phyloP scores from a whole-genome alignment of 768 basidiomycete species.

The Suillus subaureus region DNA sequence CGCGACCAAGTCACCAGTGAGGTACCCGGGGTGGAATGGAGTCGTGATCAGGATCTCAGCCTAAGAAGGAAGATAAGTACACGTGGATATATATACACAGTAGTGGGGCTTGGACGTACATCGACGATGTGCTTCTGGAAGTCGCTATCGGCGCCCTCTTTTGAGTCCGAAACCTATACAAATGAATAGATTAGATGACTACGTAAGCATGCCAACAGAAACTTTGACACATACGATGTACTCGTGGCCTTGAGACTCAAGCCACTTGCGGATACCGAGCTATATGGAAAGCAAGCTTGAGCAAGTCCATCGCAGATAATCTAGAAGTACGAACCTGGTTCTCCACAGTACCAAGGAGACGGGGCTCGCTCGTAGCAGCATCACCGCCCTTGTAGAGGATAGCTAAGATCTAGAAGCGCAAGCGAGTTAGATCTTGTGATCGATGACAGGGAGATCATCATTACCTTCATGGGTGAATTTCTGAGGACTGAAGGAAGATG shows the following conservation, averaged over 20 bases:
- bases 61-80: conserved; percentile 36
- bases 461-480: conserved; percentile 46
- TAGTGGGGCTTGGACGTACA: conserved; percentile 43
- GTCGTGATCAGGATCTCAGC: conserved; percentile 83
- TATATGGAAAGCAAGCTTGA: conserved; percentile 29
- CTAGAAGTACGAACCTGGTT: conserved; percentile 51
- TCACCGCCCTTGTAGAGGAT: conserved; percentile 72
- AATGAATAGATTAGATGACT: conserved; percentile 13
- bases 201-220: not conserved
- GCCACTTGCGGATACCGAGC: conserved; percentile 75
- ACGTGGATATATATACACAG: conserved; percentile 13
- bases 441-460: not conserved
- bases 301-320: not conserved
- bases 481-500: conserved; percentile 1
- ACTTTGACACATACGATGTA: conserved; percentile 51
- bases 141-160: conserved; percentile 79
- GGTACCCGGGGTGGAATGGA: conserved; percentile 86
- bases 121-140: conserved; percentile 85
- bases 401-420: conserved; percentile 57
- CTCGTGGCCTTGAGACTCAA: conserved; percentile 74
- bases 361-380: conserved; percentile 68
- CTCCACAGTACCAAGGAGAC: conserved; percentile 79
- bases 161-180: conserved; percentile 70
- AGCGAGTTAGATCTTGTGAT: conserved; percentile 7
- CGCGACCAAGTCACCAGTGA: conserved; percentile 70